These are phyloP conservation scores for Barnettozyma sp. DNA, from an alignment of 805 yeast species.

Conservation along the genomic window DNA sequence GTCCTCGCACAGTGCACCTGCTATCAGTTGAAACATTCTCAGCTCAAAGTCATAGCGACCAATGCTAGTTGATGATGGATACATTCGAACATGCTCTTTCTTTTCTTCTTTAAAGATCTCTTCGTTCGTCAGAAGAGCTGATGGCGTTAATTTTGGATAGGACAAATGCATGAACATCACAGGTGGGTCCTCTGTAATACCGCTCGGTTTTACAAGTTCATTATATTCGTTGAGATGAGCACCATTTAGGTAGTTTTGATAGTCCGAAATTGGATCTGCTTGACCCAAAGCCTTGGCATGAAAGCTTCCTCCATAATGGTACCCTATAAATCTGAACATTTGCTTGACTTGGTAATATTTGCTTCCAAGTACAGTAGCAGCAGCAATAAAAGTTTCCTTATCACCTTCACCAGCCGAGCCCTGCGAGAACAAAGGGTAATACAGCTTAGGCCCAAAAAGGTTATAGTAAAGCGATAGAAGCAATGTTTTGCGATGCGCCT, in stretches of 20 bases:
- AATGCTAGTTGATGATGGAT: conserved; percentile 19
- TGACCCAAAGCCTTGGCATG: conserved; percentile 38
- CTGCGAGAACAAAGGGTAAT: conserved; percentile 57
- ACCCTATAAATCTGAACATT: conserved; percentile 32
- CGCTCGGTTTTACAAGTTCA: conserved; percentile 12
- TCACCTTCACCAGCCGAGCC: conserved; percentile 74
- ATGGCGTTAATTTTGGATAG: conserved; percentile 45
- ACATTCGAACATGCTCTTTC: conserved; percentile 28
- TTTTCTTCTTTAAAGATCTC: conserved; percentile 22
- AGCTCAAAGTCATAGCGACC: conserved; percentile 35
- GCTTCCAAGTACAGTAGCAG: conserved; percentile 43
- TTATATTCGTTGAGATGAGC: conserved; percentile 15
- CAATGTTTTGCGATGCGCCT: conserved; percentile 44
- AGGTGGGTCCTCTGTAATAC: conserved; percentile 13
- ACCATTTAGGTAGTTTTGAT: conserved; percentile 20
- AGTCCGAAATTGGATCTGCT: conserved; percentile 31
- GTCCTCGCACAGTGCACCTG: conserved; percentile 31
- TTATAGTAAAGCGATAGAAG: conserved; percentile 53
- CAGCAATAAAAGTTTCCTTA: conserved; percentile 60
- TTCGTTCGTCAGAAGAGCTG: conserved; percentile 22
- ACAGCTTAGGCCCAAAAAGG: conserved; percentile 50
- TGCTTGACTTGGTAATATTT: conserved; percentile 41
- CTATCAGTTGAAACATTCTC: conserved; percentile 33
- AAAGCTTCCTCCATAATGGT: conserved; percentile 20
- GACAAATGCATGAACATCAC: conserved; percentile 51